A percentile compares a stretch with the other conserved stretches of the same genome.
Conservation (phyloP, 352 stramenopile genomes). For the Discostella stelligera region DNA sequence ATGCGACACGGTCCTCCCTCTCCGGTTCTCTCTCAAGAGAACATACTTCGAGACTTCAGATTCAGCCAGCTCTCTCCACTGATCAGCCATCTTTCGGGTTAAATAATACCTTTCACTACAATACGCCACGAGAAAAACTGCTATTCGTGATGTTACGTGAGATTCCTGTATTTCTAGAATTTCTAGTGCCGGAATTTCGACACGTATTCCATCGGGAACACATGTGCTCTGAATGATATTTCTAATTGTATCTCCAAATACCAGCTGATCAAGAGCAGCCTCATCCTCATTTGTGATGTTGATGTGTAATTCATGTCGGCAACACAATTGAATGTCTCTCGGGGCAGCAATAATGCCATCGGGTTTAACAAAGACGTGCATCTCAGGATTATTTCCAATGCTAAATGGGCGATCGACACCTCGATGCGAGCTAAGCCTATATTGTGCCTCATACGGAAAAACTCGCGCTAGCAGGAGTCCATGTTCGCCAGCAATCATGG, state of each 20-base stretch:
- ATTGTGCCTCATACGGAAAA: conserved; percentile 49
- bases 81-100: conserved; percentile 53
- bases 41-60: conserved; percentile 44
- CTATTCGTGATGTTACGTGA: conserved; percentile 27
- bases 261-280: conserved; percentile 43
- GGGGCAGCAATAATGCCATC: conserved; percentile 36
- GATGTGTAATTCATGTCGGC: conserved; percentile 72
- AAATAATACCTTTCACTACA: conserved; percentile 56
- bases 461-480: conserved; percentile 55
- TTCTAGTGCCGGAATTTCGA: conserved; percentile 55
- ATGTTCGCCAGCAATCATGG: conserved; percentile 58
- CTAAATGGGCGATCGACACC: conserved; percentile 66
- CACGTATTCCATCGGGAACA: conserved; percentile 58
- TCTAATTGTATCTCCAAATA: conserved; percentile 51
- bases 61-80: conserved; percentile 59
- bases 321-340: conserved; percentile 66
- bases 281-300: conserved; percentile 48
- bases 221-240: conserved; percentile 47
- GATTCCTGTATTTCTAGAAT: conserved; percentile 42
- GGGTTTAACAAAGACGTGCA: conserved; percentile 66
- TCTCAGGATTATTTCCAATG: conserved; percentile 47
- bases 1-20: conserved; percentile 58
- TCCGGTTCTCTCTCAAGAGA: conserved; percentile 57
- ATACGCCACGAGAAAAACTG: conserved; percentile 73
- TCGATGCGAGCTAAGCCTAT: conserved; percentile 67